A percentile compares a stretch with the other conserved stretches of the same genome.
These are phyloP conservation scores for Ustilago sp. DNA, from an alignment of 1,284 basidiomycete species.

Conservation along the genomic window DNA sequence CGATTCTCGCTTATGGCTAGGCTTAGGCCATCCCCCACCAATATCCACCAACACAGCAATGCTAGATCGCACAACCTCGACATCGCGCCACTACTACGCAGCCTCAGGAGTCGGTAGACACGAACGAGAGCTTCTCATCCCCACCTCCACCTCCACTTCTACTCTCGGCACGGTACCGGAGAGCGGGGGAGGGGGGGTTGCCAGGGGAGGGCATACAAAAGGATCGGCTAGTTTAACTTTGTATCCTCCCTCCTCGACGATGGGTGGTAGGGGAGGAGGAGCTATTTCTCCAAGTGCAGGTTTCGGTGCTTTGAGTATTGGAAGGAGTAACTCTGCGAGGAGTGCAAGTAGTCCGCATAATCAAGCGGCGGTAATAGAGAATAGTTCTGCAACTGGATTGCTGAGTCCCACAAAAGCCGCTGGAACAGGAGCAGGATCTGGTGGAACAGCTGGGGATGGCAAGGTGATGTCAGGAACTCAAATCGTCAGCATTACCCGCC, in stretches of 20 bases:
- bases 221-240: slow-evolving; percentile 22
- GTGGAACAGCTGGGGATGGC: not conserved
- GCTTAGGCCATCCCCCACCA: not conserved
- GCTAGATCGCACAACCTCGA: slow-evolving; percentile 48
- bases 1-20: not conserved
- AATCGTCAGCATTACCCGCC: slow-evolving; percentile 33
- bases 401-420: not conserved
- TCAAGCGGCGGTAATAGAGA: not conserved
- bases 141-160: not conserved
- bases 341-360: not conserved
- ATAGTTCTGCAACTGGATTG: not conserved
- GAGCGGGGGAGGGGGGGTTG: not conserved
- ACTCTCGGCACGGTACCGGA: not conserved
- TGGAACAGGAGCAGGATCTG: not conserved
- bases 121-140: slow-evolving; percentile 37
- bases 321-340: slow-evolving; percentile 31
- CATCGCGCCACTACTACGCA: slow-evolving; percentile 55
- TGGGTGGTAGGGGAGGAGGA: not conserved
- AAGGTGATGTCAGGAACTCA: slow-evolving; percentile 26
- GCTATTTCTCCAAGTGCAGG: not conserved
- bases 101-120: slow-evolving; percentile 25
- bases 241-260: slow-evolving; percentile 14
- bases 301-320: slow-evolving; percentile 2
- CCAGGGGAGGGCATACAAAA: slow-evolving; percentile 23
- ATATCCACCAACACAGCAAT: not conserved